Evolutionary conservation across 129 eudicot genomes (phyloP), one percentile per base, ranked within the genome.

Genomic region (Artemisia annua): DNA sequence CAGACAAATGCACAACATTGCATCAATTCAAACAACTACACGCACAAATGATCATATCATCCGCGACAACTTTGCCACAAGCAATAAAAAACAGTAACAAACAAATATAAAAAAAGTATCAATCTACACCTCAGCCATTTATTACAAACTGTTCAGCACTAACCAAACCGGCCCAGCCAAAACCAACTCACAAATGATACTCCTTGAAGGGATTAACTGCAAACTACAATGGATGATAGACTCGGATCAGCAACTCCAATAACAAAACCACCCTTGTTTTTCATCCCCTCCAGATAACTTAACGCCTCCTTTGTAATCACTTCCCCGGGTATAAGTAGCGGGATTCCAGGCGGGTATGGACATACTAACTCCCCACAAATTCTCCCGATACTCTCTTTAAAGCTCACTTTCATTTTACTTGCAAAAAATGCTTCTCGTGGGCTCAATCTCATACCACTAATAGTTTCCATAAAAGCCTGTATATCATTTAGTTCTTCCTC

Each of bases 361-460:
- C 96, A 89, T 61, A 89, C 73, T 15, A 89, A 74, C 78, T 89
- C 96, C 16, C 94, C 95, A 67, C 89, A 81, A 19, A 90, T 15
- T 76, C 82, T 57, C 49, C 95, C 97, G 3, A 87, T 1, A 58
- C 91, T 63, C 7, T 87, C 79, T 69, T 64, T 32, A 3, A 83
- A 68, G 18, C 66, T 61, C 62, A 83, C 84, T 78, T 57, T 87
- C 63, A 70, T 76, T 73, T 90, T 90, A 32, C 63, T 44, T 0
- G 91, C 82, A 62, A 90, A 90, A 70, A 87, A 90, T 7, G 97
- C 97, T 32, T 90, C 94, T 81, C 97, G 67, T 4, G 97, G 97
- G 72, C 82, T 83, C 76, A 90, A 76, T 19, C 74, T 65, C 72
- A 83, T 80, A 32, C 17, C 57, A 19, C 53, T 61, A 66, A 68